A percentile compares a stretch with the other conserved stretches of the same genome.
Conservation (phyloP, 1,284 basidiomycete species). For the Austroboletus novae-zelandiae region DNA sequence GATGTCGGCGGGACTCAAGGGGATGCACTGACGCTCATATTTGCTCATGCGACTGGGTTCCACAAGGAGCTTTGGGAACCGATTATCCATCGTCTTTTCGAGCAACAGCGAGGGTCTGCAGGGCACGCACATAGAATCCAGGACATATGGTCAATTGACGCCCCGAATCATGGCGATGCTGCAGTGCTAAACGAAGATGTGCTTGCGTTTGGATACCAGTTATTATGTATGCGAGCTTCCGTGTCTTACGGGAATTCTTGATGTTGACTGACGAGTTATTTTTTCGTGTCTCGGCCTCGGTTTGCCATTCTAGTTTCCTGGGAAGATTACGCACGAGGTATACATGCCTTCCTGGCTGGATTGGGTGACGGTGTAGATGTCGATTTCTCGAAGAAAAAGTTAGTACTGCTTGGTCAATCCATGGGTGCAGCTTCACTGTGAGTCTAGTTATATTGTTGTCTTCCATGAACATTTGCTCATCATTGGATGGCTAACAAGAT, state of each 20-base stretch:
- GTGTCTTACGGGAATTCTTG: neutral
- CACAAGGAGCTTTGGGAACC: constrained; percentile 8
- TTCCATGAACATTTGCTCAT: neutral
- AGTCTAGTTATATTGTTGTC: neutral
- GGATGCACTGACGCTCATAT: neutral
- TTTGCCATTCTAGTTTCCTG: neutral
- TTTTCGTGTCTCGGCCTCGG: neutral
- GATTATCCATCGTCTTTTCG: neutral
- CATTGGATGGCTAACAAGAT: neutral
- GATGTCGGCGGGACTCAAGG: neutral
- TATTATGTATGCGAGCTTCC: neutral
- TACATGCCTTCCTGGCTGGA: neutral
- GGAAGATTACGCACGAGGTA: neutral
- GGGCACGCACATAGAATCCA: neutral
- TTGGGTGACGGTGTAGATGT: neutral
- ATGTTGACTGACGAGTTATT: neutral
- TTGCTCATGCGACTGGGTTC: neutral
- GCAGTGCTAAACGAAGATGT: neutral
- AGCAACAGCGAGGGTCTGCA: neutral
- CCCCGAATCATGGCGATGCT: constrained; percentile 1
- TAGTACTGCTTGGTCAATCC: neutral
- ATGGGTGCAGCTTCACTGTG: neutral
- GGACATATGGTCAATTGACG: neutral
- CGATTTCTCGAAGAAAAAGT: neutral
- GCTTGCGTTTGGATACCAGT: neutral